Conservation (phyloP, 2,329 filamentous ascomycete species). For the Trichoderma sp. region DNA sequence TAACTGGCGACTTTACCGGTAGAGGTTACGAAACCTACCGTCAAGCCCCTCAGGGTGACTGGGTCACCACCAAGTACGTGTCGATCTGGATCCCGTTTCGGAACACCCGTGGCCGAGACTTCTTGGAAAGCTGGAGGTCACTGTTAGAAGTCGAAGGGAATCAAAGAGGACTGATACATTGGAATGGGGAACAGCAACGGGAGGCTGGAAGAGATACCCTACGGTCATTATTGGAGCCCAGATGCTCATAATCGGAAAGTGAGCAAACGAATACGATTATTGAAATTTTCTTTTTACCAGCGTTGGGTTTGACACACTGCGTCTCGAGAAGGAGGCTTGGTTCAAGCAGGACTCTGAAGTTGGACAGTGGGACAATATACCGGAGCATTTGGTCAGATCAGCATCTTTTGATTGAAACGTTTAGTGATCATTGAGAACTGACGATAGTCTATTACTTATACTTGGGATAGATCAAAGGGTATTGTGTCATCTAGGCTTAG, state of each 20-base stretch:
- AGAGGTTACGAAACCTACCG: background rate
- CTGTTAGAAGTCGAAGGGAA: background rate
- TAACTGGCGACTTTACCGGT: background rate
- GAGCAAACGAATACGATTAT: background rate
- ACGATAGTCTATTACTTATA: background rate
- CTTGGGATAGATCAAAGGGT: background rate
- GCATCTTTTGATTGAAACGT: background rate
- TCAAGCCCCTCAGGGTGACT: background rate
- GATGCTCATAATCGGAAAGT: background rate
- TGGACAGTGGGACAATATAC: background rate
- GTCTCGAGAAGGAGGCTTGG: background rate
- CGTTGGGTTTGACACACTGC: background rate
- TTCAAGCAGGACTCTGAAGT: background rate
- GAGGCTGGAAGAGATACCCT: background rate
- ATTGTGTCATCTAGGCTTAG: background rate
- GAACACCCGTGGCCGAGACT: background rate
- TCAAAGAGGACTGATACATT: background rate
- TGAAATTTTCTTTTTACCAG: too few relatives aligned
- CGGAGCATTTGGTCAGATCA: too few relatives aligned
- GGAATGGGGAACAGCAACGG: background rate
- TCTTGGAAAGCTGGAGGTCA: background rate
- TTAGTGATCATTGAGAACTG: background rate
- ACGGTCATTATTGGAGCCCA: background rate
- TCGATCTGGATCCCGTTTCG: background rate
- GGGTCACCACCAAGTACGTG: background rate